These are phyloP conservation scores for Scutellaria barbata DNA, from an alignment of 257 asterid species.

Conservation along the genomic window DNA sequence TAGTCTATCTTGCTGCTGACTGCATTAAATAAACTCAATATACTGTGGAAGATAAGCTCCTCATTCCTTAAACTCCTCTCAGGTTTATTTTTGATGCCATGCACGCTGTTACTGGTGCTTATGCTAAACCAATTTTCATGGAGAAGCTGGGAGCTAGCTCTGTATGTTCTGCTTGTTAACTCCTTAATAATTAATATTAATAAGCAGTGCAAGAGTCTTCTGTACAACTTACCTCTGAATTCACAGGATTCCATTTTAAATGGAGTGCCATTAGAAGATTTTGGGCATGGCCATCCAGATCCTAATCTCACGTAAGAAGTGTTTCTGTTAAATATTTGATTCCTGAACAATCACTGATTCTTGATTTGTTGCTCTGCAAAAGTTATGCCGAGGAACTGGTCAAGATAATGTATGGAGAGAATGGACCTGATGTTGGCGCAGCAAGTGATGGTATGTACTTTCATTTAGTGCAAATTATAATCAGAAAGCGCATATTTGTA, in stretches of 20 bases:
- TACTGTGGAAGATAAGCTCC: not conserved
- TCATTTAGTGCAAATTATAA: too few relatives aligned
- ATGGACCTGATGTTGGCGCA: slow-evolving; percentile 97
- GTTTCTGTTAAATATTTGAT: slow-evolving; percentile 24
- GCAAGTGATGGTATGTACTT: slow-evolving; percentile 89
- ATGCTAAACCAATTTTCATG: slow-evolving; percentile 92
- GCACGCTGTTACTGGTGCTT: slow-evolving; percentile 99
- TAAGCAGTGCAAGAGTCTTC: slow-evolving; percentile 3
- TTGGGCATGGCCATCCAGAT: slow-evolving; percentile 99
- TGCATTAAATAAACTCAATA: slow-evolving; percentile 2
- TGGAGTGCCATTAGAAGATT: slow-evolving; percentile 95
- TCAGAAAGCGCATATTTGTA: too few relatives aligned
- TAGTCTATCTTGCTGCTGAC: slow-evolving; percentile 10
- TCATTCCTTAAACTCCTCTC: slow-evolving; percentile 34
- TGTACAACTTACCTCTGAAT: slow-evolving; percentile 14
- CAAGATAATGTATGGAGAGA: slow-evolving; percentile 68
- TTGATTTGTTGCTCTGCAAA: slow-evolving; percentile 36
- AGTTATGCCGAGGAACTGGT: slow-evolving; percentile 98
- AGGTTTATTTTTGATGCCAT: slow-evolving; percentile 96
- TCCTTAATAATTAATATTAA: slow-evolving; percentile 4
- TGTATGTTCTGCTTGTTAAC: slow-evolving; percentile 48
- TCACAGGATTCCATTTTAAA: slow-evolving; percentile 73
- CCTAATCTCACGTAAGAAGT: slow-evolving; percentile 92
- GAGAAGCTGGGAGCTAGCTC: slow-evolving; percentile 90
- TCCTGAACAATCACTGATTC: slow-evolving; percentile 32